Conservation (phyloP, 2,329 filamentous ascomycete species). For the Pyrenophora seminiperda region DNA sequence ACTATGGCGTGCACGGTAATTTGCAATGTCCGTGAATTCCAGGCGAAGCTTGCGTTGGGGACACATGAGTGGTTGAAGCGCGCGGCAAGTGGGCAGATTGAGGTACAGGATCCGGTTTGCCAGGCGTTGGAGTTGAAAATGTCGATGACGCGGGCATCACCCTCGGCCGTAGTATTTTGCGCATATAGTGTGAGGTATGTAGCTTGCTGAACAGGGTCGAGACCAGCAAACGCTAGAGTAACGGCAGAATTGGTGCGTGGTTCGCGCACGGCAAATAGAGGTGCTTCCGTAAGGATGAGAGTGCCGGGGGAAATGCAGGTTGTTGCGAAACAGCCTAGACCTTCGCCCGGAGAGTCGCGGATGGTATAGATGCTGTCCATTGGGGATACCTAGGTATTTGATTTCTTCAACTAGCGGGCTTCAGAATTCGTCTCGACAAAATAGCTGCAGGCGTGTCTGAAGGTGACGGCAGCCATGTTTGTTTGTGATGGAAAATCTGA, state of each 20-base stretch:
- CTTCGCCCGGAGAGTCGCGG: constrained; percentile 36
- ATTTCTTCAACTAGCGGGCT: not conserved
- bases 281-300: constrained; percentile 44
- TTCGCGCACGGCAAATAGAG: constrained; percentile 40
- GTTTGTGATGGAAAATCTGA: not conserved
- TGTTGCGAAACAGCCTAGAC: constrained; percentile 46
- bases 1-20: constrained; percentile 35
- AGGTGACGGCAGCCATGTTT: not conserved
- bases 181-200: constrained; percentile 23
- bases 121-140: constrained; percentile 33
- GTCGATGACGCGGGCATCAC: constrained; percentile 20
- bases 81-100: constrained; percentile 37
- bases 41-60: constrained; percentile 40
- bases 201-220: constrained; percentile 11
- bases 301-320: constrained; percentile 38
- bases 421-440: not conserved
- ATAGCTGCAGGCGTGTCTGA: not conserved
- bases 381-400: not conserved
- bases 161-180: constrained; percentile 2
- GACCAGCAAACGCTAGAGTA: constrained; percentile 15
- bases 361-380: constrained; percentile 25
- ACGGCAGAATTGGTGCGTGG: constrained; percentile 28
- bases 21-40: constrained; percentile 22
- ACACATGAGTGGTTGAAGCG: constrained; percentile 46
- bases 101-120: constrained; percentile 23